Conservation (phyloP, 495 filamentous ascomycete species). For the Acidiella bohemica region DNA sequence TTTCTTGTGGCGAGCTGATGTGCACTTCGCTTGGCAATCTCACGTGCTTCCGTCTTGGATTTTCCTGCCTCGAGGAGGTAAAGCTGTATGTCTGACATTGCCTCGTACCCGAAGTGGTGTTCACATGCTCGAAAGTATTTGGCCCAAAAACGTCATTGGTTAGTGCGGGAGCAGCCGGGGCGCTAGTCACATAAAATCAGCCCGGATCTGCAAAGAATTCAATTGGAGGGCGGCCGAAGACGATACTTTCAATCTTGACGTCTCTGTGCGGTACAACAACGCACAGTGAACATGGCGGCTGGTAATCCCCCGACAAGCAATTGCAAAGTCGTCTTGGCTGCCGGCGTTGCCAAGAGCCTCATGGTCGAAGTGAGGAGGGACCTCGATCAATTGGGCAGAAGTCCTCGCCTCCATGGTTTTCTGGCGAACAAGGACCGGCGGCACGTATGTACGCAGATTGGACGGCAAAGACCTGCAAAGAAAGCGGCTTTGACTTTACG, state of each 20-base stretch:
- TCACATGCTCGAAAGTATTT: background rate
- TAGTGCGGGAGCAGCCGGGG: too few species aligned
- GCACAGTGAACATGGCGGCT: too few species aligned
- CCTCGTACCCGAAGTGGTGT: background rate
- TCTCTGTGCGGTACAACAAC: too few species aligned
- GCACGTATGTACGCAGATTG: constrained; percentile 89
- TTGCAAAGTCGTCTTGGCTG: constrained; percentile 85
- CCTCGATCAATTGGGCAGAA: constrained; percentile 50
- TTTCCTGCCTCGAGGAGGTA: constrained; percentile 54
- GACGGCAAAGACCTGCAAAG: constrained; percentile 88
- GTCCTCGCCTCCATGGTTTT: constrained; percentile 77
- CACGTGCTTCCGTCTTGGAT: constrained; percentile 45
- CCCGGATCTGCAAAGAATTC: background rate
- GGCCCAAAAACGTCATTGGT: background rate
- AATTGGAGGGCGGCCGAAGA: too few species aligned
- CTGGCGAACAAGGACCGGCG: constrained; percentile 83
- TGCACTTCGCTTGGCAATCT: constrained; percentile 45
- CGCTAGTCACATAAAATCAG: background rate
- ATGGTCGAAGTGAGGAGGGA: constrained; percentile 62
- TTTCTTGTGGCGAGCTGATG: constrained; percentile 48
- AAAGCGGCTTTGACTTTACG: constrained; percentile 85
- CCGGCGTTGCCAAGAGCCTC: constrained; percentile 66
- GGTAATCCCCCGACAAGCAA: constrained; percentile 24
- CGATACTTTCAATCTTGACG: too few species aligned
- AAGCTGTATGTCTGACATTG: constrained; percentile 48